Evolutionary conservation across 2,329 filamentous ascomycete genomes (phyloP).

Genomic region (Neofusicoccum kwambonambiense): DNA sequence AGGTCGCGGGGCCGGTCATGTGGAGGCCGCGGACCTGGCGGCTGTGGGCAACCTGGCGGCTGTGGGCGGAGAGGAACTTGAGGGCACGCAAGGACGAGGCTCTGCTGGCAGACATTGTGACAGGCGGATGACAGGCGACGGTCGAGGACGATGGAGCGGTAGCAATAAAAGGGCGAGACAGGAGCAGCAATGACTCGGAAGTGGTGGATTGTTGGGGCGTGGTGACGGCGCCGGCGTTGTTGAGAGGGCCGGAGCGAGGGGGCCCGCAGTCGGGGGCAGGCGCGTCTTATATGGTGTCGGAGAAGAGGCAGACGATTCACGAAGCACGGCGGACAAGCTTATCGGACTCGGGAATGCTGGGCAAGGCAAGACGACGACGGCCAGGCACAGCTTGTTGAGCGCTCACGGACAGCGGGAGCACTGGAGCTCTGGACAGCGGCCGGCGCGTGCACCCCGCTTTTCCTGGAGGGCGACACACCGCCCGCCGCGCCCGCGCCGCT

Average conservation of each 20-base stretch:
- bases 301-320: not conserved
- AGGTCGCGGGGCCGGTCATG: constrained; percentile 61
- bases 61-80: constrained; percentile 38
- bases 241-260: not conserved
- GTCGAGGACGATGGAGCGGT: not conserved
- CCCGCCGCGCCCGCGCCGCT: not conserved
- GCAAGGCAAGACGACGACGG: not conserved
- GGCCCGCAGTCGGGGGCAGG: not conserved
- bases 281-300: not conserved
- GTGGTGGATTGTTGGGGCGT: constrained; percentile 4
- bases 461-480: not conserved
- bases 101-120: constrained; percentile 44
- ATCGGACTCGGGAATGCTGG: not conserved
- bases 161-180: not conserved
- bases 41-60: constrained; percentile 25
- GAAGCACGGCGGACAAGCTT: not conserved
- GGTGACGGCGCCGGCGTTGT: not conserved
- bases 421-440: not conserved
- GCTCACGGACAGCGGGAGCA: constrained; percentile 7
- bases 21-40: constrained; percentile 51
- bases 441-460: constrained; percentile 5
- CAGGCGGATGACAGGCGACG: not conserved
- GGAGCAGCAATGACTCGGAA: constrained; percentile 1
- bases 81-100: constrained; percentile 44
- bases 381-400: constrained; percentile 15